These are phyloP conservation scores for Coix lacrymajobi DNA, from an alignment of 176 grass and related monocot genomes.

Conservation along the genomic window DNA sequence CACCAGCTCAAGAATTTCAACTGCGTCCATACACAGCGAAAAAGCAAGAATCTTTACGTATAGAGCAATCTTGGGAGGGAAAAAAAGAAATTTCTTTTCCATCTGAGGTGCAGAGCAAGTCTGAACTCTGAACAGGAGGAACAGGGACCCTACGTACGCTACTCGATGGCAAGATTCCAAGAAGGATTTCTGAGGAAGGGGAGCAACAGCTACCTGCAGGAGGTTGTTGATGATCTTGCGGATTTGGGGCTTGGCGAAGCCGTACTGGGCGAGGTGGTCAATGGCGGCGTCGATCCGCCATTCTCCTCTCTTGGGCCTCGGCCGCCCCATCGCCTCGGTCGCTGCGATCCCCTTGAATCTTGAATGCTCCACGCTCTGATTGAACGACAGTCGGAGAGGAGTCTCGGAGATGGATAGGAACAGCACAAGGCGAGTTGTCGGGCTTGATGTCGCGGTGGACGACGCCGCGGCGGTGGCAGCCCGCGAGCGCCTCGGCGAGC, in stretches of 20 bases:
- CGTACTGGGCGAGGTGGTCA: not conserved
- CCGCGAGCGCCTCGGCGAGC: slow-evolving; percentile 57
- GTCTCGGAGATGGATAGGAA: no score
- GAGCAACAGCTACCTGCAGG: not conserved
- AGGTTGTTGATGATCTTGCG: not conserved
- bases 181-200: not conserved
- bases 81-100: not conserved
- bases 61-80: not conserved
- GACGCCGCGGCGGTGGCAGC: slow-evolving; percentile 61
- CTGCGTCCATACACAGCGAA: not conserved
- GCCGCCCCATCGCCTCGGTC: no score
- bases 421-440: no score
- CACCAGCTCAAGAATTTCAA: not conserved
- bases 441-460: slow-evolving; percentile 94
- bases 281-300: slow-evolving; percentile 10
- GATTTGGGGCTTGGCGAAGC: not conserved
- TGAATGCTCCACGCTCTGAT: no score
- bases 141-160: not conserved
- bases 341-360: no score
- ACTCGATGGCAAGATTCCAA: not conserved
- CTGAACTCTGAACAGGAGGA: not conserved
- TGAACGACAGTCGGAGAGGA: no score
- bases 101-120: not conserved
- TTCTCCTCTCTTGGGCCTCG: no score
- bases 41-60: not conserved